Conservation (phyloP, 2,329 filamentous ascomycete genomes). For the Pyrenophora seminiperda region DNA sequence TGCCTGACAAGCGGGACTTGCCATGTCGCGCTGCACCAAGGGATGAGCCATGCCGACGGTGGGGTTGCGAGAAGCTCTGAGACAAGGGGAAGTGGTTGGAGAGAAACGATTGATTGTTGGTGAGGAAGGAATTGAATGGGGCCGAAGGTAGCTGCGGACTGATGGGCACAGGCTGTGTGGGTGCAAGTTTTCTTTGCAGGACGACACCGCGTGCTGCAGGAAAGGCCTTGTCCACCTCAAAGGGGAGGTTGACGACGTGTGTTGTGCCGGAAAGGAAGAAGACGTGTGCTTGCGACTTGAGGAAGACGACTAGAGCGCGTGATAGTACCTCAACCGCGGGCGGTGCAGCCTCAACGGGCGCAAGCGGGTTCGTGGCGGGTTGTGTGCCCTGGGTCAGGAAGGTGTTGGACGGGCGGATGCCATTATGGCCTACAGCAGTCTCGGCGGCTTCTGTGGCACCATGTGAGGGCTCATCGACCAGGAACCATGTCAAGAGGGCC, state of each 20-base stretch:
- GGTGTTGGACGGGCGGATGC: slow-evolving; percentile 21
- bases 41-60: slow-evolving; percentile 37
- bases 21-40: slow-evolving; percentile 30
- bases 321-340: slow-evolving; percentile 33
- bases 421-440: slow-evolving; percentile 19
- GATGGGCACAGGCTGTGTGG: slow-evolving; percentile 48
- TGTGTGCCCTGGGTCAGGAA: slow-evolving; percentile 44
- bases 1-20: slow-evolving; percentile 28
- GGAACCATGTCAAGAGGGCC: slow-evolving; percentile 83
- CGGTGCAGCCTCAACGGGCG: slow-evolving; percentile 22
- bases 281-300: slow-evolving; percentile 91
- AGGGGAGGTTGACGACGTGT: slow-evolving; percentile 90
- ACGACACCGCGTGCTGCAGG: slow-evolving; percentile 82
- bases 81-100: slow-evolving; percentile 64
- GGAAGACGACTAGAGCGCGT: slow-evolving; percentile 81
- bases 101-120: slow-evolving; percentile 41
- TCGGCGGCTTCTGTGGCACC: slow-evolving; percentile 13
- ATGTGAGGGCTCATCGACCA: slow-evolving; percentile 49
- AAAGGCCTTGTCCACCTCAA: slow-evolving; percentile 87
- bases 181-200: slow-evolving; percentile 76
- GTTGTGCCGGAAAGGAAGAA: slow-evolving; percentile 87
- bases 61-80: slow-evolving; percentile 45
- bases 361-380: slow-evolving; percentile 37
- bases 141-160: slow-evolving; percentile 57
- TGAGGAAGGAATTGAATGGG: slow-evolving; percentile 84